Evolutionary conservation across 345 rosid genomes (phyloP).

Genomic region (Clausena lansium): DNA sequence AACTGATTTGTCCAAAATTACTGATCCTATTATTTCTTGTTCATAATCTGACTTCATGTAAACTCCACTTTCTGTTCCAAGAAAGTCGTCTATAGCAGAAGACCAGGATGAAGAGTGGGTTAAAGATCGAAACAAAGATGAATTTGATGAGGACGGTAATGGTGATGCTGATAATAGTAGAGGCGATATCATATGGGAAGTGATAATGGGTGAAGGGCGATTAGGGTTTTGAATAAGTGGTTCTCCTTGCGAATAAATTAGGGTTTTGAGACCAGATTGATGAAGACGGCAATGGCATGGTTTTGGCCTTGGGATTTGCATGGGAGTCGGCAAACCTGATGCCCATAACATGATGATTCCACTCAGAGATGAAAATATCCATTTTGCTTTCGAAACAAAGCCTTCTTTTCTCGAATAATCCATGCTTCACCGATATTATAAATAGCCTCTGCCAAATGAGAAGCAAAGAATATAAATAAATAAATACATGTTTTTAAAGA

Average conservation of each 20-base stretch:
- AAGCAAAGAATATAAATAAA: background rate
- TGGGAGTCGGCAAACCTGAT: constrained; percentile 13
- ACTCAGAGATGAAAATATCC: constrained; percentile 20
- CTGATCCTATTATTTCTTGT: background rate
- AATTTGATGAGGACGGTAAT: background rate
- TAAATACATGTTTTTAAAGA: too few relatives aligned
- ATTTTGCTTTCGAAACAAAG: constrained; percentile 20
- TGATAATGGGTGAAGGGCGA: constrained; percentile 8
- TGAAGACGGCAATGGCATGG: background rate
- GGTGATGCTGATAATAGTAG: background rate
- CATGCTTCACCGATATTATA: background rate
- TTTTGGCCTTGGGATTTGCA: constrained; percentile 15
- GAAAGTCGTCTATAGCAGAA: constrained; percentile 28
- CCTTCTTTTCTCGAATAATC: constrained; percentile 1
- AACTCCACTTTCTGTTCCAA: constrained; percentile 44
- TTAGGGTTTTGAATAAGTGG: background rate
- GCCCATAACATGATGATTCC: constrained; percentile 15
- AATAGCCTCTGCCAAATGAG: background rate
- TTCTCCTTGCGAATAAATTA: constrained; percentile 12
- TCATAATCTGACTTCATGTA: constrained; percentile 12
- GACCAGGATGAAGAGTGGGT: constrained; percentile 23
- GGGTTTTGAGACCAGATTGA: constrained; percentile 33
- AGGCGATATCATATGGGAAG: constrained; percentile 13
- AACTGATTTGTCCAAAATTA: background rate
- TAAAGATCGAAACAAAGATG: constrained; percentile 5